phyloP scores from a whole-genome alignment of 2,329 filamentous ascomycete genomes.

The Clonostachys solani region DNA sequence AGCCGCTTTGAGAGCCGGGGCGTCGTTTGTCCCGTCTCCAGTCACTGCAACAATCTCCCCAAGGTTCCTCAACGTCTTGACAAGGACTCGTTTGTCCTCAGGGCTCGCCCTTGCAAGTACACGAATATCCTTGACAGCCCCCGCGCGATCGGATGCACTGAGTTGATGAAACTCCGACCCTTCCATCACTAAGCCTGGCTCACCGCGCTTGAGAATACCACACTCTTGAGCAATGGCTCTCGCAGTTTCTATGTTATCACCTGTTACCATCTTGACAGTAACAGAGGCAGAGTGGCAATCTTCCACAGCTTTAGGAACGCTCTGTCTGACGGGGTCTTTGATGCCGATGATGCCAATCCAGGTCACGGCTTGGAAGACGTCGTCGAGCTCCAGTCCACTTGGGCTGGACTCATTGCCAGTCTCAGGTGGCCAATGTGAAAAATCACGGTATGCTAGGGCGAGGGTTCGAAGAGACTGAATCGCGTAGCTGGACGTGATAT shows the following conservation, averaged over 20 bases:
- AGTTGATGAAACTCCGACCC: too few species aligned
- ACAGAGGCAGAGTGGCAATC: conserved; percentile 63
- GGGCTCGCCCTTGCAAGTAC: conserved; percentile 67
- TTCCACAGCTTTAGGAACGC: conserved; percentile 59
- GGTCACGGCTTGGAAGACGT: conserved; percentile 58
- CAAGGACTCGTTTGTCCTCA: conserved; percentile 64
- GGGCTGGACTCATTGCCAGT: conserved; percentile 48
- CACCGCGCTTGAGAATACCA: conserved; percentile 55
- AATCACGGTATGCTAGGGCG: conserved; percentile 70
- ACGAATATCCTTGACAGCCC: conserved; percentile 32
- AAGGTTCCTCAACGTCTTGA: conserved; percentile 59
- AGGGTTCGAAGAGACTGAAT: conserved; percentile 71
- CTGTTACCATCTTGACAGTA: conserved; percentile 68
- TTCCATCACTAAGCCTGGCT: too few species aligned
- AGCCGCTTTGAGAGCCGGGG: conserved; percentile 60
- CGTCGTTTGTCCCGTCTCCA: conserved; percentile 64
- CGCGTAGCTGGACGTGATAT: conserved; percentile 50
- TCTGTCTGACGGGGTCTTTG: conserved; percentile 63
- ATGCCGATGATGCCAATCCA: conserved; percentile 70
- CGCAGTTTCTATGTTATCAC: conserved; percentile 63
- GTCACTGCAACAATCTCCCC: conserved; percentile 65
- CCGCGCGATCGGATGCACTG: too few species aligned
- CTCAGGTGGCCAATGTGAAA: conserved; percentile 63
- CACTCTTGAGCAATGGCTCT: conserved; percentile 61
- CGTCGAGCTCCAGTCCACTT: conserved; percentile 55